Base-by-base conservation (phyloP, 306 rosid genomes). In the Amphicarpaea edgeworthii region DNA sequence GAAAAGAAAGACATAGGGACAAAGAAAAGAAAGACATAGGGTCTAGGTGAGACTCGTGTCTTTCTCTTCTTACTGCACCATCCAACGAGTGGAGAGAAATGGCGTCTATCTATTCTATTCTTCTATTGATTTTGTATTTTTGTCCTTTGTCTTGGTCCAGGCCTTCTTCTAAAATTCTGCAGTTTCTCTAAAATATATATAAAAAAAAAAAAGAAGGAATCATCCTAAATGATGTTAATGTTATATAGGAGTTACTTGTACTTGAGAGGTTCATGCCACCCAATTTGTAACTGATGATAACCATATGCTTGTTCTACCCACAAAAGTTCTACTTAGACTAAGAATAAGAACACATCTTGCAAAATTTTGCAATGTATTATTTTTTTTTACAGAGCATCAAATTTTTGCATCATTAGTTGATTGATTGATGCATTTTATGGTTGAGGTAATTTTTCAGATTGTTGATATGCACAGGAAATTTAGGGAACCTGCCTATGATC, bases 401-500 rank as follows among this genome's bases (percentile, higher is more conserved):
- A 20, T 1, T 58, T n/a, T 15, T 20, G 16, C 30, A 15, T 30
- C 41, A 68, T 68, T 42, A 20, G 8, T 17, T 68, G 28, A 6
- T 17, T 68, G 28, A 6, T 17, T 66, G 20, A 49, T 59, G 43
- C 41, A 19, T 61, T 16, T 28, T 38, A 21, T 53, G 70, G 76
- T 61, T 69, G 76, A 82, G 24, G 73, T 76, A 40, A 72, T 72
- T 12, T 43, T 70, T 32, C 30, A 47, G 43, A 24, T 17, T 51
- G 5, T 17, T 51, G 5, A 19, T 65, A 24, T 81, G 70, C 24
- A 46, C 86, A 87, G 88, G 88, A 73, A 84, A 87, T 73, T 45
- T 87, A 23, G 90, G 90, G 24, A 82, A 82, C 82, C 73, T 87
- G 78, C 88, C 70, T 6, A 55, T 87, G 41, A 80, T 84, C 80